phyloP scores from a whole-genome alignment of 2,329 filamentous ascomycete species.

The Aureobasidium sp. region DNA sequence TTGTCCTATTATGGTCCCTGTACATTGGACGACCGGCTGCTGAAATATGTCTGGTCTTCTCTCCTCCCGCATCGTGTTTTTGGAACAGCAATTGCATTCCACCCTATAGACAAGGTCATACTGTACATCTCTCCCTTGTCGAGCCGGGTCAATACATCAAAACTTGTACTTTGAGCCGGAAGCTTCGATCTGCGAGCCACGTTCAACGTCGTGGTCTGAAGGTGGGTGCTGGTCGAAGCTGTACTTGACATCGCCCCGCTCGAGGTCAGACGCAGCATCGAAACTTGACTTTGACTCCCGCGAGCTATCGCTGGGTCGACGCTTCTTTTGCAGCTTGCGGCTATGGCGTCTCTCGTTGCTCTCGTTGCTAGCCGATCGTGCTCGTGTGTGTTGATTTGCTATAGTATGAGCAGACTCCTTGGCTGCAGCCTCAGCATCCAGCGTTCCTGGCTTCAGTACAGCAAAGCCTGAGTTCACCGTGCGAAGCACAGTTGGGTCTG shows the following conservation, averaged over 20 bases:
- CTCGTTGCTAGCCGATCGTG: neutral
- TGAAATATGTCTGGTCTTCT: neutral
- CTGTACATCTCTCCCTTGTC: neutral
- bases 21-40: neutral
- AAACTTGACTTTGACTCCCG: neutral
- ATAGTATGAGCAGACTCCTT: neutral
- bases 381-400: neutral
- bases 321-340: constrained; percentile 29
- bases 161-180: constrained; percentile 11
- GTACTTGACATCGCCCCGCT: constrained; percentile 6
- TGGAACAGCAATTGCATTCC: neutral
- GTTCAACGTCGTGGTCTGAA: constrained; percentile 2
- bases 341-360: neutral
- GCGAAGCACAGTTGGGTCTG: constrained; percentile 16
- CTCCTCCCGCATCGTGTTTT: neutral
- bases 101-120: neutral
- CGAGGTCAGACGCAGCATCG: constrained; percentile 5
- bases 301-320: constrained; percentile 22
- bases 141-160: neutral
- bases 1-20: neutral
- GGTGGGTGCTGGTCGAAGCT: constrained; percentile 10
- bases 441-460: constrained; percentile 28
- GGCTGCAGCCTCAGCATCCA: constrained; percentile 20
- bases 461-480: constrained; percentile 28
- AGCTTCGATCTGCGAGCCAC: constrained; percentile 2